Conservation (phyloP, 129 eudicot species). For the Cynara cardunculus region DNA sequence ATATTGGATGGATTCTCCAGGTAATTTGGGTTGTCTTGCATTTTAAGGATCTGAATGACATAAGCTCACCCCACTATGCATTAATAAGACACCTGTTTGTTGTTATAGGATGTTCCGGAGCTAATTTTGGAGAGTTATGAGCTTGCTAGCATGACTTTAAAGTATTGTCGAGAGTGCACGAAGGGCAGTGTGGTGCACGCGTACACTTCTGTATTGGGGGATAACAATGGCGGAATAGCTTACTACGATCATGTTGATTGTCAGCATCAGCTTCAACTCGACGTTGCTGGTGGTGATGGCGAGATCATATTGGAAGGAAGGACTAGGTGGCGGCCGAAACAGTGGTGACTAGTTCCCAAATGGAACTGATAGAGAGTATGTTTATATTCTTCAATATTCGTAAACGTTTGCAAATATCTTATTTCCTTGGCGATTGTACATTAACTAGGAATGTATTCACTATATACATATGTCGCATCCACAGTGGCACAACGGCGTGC, state of each 20-base stretch:
- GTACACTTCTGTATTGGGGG: constrained; percentile 47
- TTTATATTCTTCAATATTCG: too few relatives aligned
- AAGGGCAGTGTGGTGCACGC: constrained; percentile 76
- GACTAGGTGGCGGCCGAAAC: constrained; percentile 82
- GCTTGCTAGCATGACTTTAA: constrained; percentile 74
- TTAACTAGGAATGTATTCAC: too few relatives aligned
- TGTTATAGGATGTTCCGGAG: constrained; percentile 64
- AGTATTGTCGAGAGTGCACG: constrained; percentile 74
- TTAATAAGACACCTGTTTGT: background rate
- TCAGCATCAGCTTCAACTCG: constrained; percentile 72
- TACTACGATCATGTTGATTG: constrained; percentile 51
- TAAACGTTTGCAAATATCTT: too few relatives aligned
- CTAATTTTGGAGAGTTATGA: constrained; percentile 57
- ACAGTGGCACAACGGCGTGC: too few relatives aligned
- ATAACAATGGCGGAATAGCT: constrained; percentile 16
- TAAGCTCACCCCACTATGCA: too few relatives aligned
- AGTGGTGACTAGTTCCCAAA: too few relatives aligned
- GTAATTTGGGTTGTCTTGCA: constrained; percentile 21
- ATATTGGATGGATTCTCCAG: constrained; percentile 84
- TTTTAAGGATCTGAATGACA: too few relatives aligned
- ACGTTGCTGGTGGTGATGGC: constrained; percentile 31
- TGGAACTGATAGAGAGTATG: too few relatives aligned
- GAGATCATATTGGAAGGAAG: constrained; percentile 77
- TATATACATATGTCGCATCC: too few relatives aligned
- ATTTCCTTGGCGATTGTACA: too few relatives aligned